phyloP scores from a whole-genome alignment of 164 flowering plant genomes.

The Akebia trifoliata region DNA sequence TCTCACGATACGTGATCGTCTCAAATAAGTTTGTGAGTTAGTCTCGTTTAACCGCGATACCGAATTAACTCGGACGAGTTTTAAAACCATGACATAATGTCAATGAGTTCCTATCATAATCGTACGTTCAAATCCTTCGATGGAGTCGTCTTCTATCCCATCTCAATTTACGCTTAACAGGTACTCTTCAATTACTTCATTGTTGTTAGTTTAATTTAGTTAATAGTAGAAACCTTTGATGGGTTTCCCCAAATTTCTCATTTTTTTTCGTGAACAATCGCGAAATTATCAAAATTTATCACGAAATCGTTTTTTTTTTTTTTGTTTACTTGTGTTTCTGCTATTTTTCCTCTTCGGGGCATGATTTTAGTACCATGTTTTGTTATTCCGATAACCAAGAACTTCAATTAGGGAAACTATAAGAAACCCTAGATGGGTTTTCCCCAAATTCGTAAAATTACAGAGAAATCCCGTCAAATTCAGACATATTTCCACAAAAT shows the following conservation, averaged over 20 bases:
- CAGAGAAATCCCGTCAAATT: slow-evolving; percentile 18
- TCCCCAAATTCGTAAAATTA: slow-evolving; percentile 26
- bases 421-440: slow-evolving; percentile 23
- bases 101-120: too few relatives aligned
- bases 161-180: slow-evolving; percentile 1
- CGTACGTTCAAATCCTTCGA: slow-evolving; percentile 14
- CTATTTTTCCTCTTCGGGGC: background rate
- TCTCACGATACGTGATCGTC: too few relatives aligned
- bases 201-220: background rate
- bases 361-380: background rate
- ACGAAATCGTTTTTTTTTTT: background rate
- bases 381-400: slow-evolving; percentile 8
- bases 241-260: background rate
- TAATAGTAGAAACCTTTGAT: background rate
- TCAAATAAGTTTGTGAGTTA: too few relatives aligned
- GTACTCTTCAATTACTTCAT: background rate
- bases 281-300: background rate
- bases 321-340: background rate
- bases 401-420: slow-evolving; percentile 12
- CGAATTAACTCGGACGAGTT: too few relatives aligned
- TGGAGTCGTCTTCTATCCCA: background rate
- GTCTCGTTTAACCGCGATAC: too few relatives aligned
- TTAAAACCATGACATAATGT: too few relatives aligned
- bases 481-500: slow-evolving; percentile 17
- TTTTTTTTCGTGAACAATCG: background rate